Evolutionary conservation across 805 yeast genomes (phyloP), one percentile per base, ranked within the genome.

Genomic region (Lipomyces orientalis): DNA sequence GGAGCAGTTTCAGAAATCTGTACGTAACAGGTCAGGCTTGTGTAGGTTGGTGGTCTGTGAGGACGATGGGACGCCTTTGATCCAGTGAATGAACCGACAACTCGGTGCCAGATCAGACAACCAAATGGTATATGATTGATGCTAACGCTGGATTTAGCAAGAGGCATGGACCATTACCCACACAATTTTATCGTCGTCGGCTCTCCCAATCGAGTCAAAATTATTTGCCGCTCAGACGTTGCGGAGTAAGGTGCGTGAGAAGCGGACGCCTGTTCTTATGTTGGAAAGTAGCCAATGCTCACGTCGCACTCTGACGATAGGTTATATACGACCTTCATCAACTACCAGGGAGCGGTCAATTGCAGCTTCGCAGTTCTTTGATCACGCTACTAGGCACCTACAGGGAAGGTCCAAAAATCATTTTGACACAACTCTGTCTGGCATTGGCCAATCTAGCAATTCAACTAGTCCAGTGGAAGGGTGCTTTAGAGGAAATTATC

Each of bases 151-250:
- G 33, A 58, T 63, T 49, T 69, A 77, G 75, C 65, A 78, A 6
- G 79, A 75, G 29, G 95, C 98, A 0, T 95, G 99, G 99, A 81
- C 83, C 37, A 75, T 86, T 1, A 83, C 88, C 46, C 89, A 88
- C 74, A 81, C 83, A 58, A 82, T 71, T 33, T 58, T 74, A 14
- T 58, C 66, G 19, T 67, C 74, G 19, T 59, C 57, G 60, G 14
- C 70, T 68, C 16, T 68, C 37, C 79, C 86, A 3, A 71, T 87
- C 56, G 91, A 89, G 75, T 79, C 90, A 61, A 88, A 87, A 74
- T 82, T 95, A 74, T 95, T 96, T 80, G 89, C 94, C 16, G 90
- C 98, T 0, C 99, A 96, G 77, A 95, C 99, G 0, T 80, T 95
- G 69, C 83, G 97, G 69, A 88, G 93, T 56, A 93, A 89, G 75